A percentile compares a stretch with the other conserved stretches of the same genome.
Evolutionary conservation across 2,329 filamentous ascomycete species (phyloP).

Genomic region (Fusarium compactum): DNA sequence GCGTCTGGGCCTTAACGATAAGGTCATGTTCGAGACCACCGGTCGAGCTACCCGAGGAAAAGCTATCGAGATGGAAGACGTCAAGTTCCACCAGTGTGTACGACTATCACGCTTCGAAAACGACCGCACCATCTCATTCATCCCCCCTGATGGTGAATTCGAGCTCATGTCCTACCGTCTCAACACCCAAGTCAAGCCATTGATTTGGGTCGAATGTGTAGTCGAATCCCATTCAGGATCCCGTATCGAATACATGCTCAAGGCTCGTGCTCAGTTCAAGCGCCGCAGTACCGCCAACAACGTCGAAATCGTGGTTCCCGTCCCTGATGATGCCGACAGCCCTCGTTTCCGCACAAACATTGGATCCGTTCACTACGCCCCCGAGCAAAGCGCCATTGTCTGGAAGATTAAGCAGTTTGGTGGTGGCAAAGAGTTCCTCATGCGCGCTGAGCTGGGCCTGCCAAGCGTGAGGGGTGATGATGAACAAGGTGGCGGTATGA

Average conservation of each 20-base stretch:
- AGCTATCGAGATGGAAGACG: slow-evolving; percentile 99
- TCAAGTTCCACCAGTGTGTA: slow-evolving; percentile 99
- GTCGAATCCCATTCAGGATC: slow-evolving; percentile 96
- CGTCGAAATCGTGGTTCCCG: slow-evolving; percentile 96
- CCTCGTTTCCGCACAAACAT: slow-evolving; percentile 98
- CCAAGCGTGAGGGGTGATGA: slow-evolving; percentile 96
- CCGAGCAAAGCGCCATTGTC: slow-evolving; percentile 96
- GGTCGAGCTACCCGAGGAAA: slow-evolving; percentile 94
- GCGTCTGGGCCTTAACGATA: slow-evolving; percentile 94
- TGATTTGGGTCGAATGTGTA: slow-evolving; percentile 99
- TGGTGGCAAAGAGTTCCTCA: slow-evolving; percentile 97
- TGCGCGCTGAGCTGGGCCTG: slow-evolving; percentile 95
- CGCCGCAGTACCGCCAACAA: slow-evolving; percentile 98
- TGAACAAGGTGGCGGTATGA: slow-evolving; percentile 96
- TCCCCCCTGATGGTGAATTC: slow-evolving; percentile 97
- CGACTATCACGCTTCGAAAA: slow-evolving; percentile 96
- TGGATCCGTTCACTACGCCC: slow-evolving; percentile 95
- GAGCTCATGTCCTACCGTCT: slow-evolving; percentile 99
- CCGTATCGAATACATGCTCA: slow-evolving; percentile 98
- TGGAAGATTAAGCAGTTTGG: slow-evolving; percentile 99
- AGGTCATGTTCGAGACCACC: slow-evolving; percentile 99
- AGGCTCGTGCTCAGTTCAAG: slow-evolving; percentile 98
- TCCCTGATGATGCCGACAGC: slow-evolving; percentile 96
- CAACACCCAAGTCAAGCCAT: slow-evolving; percentile 97
- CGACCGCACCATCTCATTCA: slow-evolving; percentile 98